A percentile compares a stretch with the other conserved stretches of the same genome.
Evolutionary conservation across 2,329 filamentous ascomycete genomes (phyloP).

Genomic region (Fusarium temperatum): DNA sequence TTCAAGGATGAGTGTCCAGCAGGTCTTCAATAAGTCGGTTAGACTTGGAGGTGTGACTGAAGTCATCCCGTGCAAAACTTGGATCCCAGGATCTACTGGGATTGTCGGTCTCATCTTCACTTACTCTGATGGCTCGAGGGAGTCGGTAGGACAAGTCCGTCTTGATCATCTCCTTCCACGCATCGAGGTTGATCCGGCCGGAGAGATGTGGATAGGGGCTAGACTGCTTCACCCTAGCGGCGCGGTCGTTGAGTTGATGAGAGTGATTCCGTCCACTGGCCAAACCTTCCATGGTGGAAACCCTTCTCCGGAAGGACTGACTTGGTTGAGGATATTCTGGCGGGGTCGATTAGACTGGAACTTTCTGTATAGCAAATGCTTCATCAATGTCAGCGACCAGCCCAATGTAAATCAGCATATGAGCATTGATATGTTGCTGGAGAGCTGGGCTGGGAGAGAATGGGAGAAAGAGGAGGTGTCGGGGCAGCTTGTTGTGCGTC

Average conservation of each 20-base stretch:
- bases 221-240: not conserved
- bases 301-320: not conserved
- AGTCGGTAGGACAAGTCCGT: slow-evolving; percentile 13
- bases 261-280: not conserved
- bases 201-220: slow-evolving; percentile 12
- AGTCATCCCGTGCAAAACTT: not conserved
- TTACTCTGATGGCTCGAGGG: slow-evolving; percentile 9
- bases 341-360: slow-evolving; percentile 1
- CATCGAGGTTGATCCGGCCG: not conserved
- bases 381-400: not conserved
- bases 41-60: not conserved
- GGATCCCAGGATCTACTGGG: slow-evolving; percentile 1
- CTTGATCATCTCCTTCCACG: slow-evolving; percentile 4
- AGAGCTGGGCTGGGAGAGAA: not conserved
- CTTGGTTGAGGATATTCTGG: not conserved
- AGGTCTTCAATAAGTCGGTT: not conserved
- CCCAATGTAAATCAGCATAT: not conserved
- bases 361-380: not conserved
- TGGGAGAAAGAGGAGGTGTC: not conserved
- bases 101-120: slow-evolving; percentile 11
- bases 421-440: not conserved
- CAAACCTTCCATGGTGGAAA: not conserved
- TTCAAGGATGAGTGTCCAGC: not conserved
- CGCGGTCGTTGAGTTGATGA: not conserved
- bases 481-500: not conserved